Conservation (phyloP, 164 flowering plant genomes). For the Stephania cephalantha region DNA sequence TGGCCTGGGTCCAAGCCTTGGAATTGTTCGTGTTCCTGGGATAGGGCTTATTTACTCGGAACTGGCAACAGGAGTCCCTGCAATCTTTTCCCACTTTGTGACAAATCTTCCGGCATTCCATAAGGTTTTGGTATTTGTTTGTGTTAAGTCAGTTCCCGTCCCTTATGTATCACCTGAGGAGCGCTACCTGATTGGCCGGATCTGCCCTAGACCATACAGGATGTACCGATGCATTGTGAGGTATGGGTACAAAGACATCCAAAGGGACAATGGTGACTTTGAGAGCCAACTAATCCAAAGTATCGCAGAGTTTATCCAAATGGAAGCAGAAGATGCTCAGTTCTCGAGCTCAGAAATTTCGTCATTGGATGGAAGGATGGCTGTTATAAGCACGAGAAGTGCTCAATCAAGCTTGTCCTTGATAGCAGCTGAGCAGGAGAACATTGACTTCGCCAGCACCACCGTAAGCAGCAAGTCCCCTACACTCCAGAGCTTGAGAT, state of each 20-base stretch:
- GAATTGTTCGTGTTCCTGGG: constrained; percentile 89
- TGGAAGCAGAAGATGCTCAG: constrained; percentile 72
- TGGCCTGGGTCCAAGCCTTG: constrained; percentile 81
- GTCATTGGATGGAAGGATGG: constrained; percentile 41
- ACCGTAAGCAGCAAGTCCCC: constrained; percentile 29
- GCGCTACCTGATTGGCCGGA: constrained; percentile 78
- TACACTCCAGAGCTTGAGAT: constrained; percentile 30
- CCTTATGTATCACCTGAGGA: constrained; percentile 80
- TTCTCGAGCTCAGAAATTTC: constrained; percentile 29
- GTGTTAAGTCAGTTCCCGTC: constrained; percentile 86
- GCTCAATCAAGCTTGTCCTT: constrained; percentile 21
- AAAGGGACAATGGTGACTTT: constrained; percentile 66
- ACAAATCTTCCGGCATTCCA: constrained; percentile 93
- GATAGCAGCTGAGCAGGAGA: constrained; percentile 23
- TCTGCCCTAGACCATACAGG: constrained; percentile 75
- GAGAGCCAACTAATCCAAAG: constrained; percentile 71
- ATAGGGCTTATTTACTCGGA: constrained; percentile 87
- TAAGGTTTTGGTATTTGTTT: constrained; percentile 74
- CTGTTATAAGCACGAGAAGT: constrained; percentile 34
- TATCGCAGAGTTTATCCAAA: constrained; percentile 82
- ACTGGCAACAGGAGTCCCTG: constrained; percentile 79
- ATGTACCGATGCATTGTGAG: constrained; percentile 91
- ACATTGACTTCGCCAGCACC: constrained; percentile 8
- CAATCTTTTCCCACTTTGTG: constrained; percentile 85
- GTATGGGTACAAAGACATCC: constrained; percentile 85